A percentile compares a stretch with the other conserved stretches of the same genome.
Evolutionary conservation across 176 grass and related monocot genomes (phyloP).

Genomic region (Oryza brachyantha): DNA sequence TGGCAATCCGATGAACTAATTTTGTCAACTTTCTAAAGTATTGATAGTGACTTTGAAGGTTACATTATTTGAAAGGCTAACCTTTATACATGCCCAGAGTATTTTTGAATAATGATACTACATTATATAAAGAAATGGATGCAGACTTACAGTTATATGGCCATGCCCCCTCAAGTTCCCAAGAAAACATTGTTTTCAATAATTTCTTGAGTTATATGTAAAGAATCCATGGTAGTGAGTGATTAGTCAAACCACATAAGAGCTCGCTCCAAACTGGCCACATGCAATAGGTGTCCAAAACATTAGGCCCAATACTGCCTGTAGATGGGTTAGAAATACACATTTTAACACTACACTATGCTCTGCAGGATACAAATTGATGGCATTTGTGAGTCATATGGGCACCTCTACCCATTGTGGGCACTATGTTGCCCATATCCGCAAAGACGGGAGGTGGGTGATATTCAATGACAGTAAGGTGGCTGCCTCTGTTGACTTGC

Average conservation of each 20-base stretch:
- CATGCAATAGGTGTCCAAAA: background rate
- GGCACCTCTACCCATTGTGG: constrained; percentile 93
- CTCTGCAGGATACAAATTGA: constrained; percentile 76
- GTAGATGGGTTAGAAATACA: background rate
- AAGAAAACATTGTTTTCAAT: background rate
- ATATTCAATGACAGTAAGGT: constrained; percentile 96
- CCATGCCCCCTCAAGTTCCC: background rate
- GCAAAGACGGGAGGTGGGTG: constrained; percentile 81
- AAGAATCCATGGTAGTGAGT: too few species aligned
- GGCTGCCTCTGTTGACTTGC: constrained; percentile 77
- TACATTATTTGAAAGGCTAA: background rate
- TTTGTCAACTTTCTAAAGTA: background rate
- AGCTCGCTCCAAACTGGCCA: background rate
- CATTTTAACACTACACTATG: background rate
- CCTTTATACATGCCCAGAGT: background rate
- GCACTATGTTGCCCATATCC: constrained; percentile 89
- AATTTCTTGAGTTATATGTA: too few species aligned
- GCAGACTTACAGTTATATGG: background rate
- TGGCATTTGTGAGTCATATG: constrained; percentile 92
- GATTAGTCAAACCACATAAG: too few species aligned
- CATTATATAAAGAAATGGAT: too few species aligned
- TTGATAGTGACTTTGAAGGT: background rate
- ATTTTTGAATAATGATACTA: background rate
- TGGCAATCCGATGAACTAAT: background rate
- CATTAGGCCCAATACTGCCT: background rate